These are phyloP conservation scores for Fusarium graminum DNA, from an alignment of 2,329 filamentous ascomycete genomes.

Conservation along the genomic window DNA sequence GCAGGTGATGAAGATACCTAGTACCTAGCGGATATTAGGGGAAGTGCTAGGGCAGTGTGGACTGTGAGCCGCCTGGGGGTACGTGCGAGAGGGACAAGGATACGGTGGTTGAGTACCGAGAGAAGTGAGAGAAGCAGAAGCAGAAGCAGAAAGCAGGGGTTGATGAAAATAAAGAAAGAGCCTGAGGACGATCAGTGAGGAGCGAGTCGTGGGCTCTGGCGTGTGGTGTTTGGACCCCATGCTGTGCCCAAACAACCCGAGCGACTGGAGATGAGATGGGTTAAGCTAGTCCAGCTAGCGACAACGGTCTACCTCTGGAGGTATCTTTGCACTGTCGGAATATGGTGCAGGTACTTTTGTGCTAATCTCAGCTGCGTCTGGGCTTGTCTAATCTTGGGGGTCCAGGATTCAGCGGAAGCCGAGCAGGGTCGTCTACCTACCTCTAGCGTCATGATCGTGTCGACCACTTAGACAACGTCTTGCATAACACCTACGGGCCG, in stretches of 20 bases:
- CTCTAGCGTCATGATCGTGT: slow-evolving; percentile 25
- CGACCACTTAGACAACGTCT: slow-evolving; percentile 34
- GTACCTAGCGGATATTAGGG: slow-evolving; percentile 40
- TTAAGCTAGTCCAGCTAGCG: slow-evolving; percentile 22
- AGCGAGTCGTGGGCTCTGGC: slow-evolving; percentile 27
- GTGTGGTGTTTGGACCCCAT: slow-evolving; percentile 48
- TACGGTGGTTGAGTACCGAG: slow-evolving; percentile 15
- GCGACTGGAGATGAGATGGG: slow-evolving; percentile 39
- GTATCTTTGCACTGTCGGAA: slow-evolving; percentile 27
- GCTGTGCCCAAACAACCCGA: slow-evolving; percentile 31
- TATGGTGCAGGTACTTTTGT: slow-evolving; percentile 32
- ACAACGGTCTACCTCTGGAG: slow-evolving; percentile 23
- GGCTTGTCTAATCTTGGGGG: slow-evolving; percentile 50
- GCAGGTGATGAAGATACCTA: slow-evolving; percentile 36
- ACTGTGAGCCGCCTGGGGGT: slow-evolving; percentile 25
- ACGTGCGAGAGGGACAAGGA: slow-evolving; percentile 2
- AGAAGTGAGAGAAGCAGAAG: slow-evolving; percentile 14
- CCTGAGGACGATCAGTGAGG: slow-evolving; percentile 41
- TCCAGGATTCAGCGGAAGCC: slow-evolving; percentile 47
- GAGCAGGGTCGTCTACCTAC: slow-evolving; percentile 35
- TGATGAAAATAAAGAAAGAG: slow-evolving; percentile 33
- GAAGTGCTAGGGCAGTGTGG: slow-evolving; percentile 32
- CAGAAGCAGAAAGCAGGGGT: slow-evolving; percentile 26
- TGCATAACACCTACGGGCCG: slow-evolving; percentile 13
- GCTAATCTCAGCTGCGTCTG: slow-evolving; percentile 22